Evolutionary conservation across 805 yeast genomes (phyloP).

Genomic region (Candida sonorensis): DNA sequence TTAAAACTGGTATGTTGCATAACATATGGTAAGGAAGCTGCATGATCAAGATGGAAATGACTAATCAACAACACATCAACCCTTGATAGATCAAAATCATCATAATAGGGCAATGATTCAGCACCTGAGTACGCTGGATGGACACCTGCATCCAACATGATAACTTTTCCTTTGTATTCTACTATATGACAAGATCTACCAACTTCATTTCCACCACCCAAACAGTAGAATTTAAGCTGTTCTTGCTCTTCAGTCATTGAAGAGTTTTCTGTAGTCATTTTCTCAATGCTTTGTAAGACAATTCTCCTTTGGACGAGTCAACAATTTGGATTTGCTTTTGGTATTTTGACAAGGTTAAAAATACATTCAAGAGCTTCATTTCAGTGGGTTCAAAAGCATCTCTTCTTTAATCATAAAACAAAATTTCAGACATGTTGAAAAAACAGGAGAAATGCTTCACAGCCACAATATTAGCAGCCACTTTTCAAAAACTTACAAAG

Average conservation of each 20-base stretch:
- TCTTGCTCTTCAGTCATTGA: slow-evolving; percentile 19
- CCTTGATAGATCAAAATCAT: slow-evolving; percentile 83
- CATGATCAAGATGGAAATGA: slow-evolving; percentile 97
- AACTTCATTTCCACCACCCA: slow-evolving; percentile 98
- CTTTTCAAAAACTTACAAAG: too few species aligned
- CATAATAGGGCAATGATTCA: slow-evolving; percentile 90
- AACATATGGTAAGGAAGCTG: slow-evolving; percentile 95
- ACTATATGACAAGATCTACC: slow-evolving; percentile 94
- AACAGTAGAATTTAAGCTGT: slow-evolving; percentile 64
- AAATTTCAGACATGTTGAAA: too few species aligned
- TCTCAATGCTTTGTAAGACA: too few species aligned
- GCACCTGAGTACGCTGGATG: slow-evolving; percentile 93
- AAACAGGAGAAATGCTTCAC: too few species aligned
- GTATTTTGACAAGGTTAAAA: too few species aligned
- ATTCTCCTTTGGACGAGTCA: too few species aligned
- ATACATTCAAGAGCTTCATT: too few species aligned
- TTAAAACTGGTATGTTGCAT: slow-evolving; percentile 94
- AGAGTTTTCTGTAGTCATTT: neutral
- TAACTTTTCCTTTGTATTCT: slow-evolving; percentile 87
- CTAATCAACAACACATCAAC: slow-evolving; percentile 84
- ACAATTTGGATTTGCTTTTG: too few species aligned
- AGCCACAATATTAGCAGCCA: too few species aligned
- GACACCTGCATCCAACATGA: slow-evolving; percentile 97
- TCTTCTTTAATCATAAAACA: too few species aligned
- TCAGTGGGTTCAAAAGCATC: too few species aligned